Evolutionary conservation across 1,139 yeast species (phyloP), one percentile per base, ranked within the genome.

Genomic region (Yamadazyma mexicana): DNA sequence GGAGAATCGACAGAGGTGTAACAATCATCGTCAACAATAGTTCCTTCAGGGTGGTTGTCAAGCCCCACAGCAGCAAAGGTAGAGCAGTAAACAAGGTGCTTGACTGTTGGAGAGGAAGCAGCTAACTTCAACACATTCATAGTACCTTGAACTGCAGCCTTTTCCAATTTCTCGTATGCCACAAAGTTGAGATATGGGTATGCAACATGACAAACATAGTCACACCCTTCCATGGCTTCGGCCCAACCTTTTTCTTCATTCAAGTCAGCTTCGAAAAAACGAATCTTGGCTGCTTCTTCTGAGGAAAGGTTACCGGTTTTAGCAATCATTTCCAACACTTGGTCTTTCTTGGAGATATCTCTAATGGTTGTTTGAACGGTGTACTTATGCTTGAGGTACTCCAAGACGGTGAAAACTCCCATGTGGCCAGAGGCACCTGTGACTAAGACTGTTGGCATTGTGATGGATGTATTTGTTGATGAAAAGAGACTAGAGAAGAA

Each of bases 351-450:
- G n/a, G 20, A 8, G 16, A 29, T 9, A 22, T 42, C 40, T 42
- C 51, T 44, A 12, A 47, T 31, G 7, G 49, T 42, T 5, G 44
- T 42, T 15, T 40, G 32, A 9, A 47, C 44, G 2, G 18, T n/a
- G 24, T 40, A 47, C 2, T 45, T 47, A 6, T 22, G 25, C 11
- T 46, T 41, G 20, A 44, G 18, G 15, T 35, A 40, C 32, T 46
- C 40, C 4, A 37, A 26, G 9, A 47, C 44, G 38, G 46, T 31
- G 33, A 22, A 40, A 3, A 69, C 67, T 4, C 66, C 73, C 33
- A 61, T 57, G 43, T 57, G 64, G 3, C 72, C 68, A 4, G 69
- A 64, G 15, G 62, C 68, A 12, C 72, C 72, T 3, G 66, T 56
- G 17, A 58, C 40, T 31, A 55, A 52, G 20, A 53, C 26, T 7